A percentile compares a stretch with the other conserved stretches of the same genome.
These are phyloP conservation scores for Ceratobasidium sp. DNA, from an alignment of 1,284 basidiomycete species.

Conservation along the genomic window DNA sequence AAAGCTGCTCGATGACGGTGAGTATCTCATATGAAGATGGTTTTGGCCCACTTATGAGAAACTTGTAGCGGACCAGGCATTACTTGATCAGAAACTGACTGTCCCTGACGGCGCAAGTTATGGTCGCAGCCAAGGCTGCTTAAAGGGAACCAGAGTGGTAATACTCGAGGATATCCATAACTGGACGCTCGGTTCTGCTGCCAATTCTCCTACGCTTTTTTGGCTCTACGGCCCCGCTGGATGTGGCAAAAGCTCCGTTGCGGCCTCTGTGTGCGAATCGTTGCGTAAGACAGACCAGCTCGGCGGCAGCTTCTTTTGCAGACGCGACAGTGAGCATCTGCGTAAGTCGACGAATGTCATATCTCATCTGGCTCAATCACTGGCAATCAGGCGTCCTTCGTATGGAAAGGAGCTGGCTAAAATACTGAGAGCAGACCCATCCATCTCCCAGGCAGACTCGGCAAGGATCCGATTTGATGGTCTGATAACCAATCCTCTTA, in stretches of 20 bases:
- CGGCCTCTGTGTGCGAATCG: constrained; percentile 17
- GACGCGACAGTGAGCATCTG: constrained; percentile 43
- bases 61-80: background rate
- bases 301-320: constrained; percentile 52
- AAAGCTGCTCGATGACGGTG: background rate
- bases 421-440: background rate
- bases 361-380: constrained; percentile 21
- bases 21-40: background rate
- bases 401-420: background rate
- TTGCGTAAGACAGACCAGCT: constrained; percentile 39
- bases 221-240: constrained; percentile 42
- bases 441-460: background rate
- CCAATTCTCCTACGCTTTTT: background rate
- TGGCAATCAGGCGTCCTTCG: background rate
- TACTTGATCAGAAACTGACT: background rate
- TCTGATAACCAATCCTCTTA: constrained; percentile 15
- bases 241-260: constrained; percentile 36
- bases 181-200: background rate
- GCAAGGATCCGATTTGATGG: background rate
- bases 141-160: background rate
- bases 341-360: constrained; percentile 27
- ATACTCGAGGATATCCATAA: background rate
- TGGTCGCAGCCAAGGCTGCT: background rate
- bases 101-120: background rate
- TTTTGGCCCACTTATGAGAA: background rate